Evolutionary conservation across 345 rosid genomes (phyloP), one percentile per base, ranked within the genome.

Genomic region (Eucalyptus guilfoylei): DNA sequence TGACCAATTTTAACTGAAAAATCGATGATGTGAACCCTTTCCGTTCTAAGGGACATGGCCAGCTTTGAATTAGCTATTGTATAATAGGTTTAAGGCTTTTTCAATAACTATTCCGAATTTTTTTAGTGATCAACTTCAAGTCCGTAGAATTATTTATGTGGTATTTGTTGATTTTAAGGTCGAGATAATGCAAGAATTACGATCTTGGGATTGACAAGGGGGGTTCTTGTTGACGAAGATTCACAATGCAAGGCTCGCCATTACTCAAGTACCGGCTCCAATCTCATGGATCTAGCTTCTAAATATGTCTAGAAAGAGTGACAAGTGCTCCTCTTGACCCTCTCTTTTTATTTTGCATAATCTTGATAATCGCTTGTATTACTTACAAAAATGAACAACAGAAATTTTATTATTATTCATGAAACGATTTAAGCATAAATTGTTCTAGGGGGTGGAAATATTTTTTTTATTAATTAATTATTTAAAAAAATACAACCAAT

Each of bases 41-140:
- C 26, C 26, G 0, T 52, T 52, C 0, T 21, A 1, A 52, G 10
- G 0, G 58, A 52, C 1, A 21, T 52, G 58, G 1, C 11, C 6
- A 0, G 5, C 11, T 15, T 34, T 67, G 23, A n/a, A 67, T 67
- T 32, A 1, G 10, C 4, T 64, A 11, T 5, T 1, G 8, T 34
- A 2, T 6, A 19, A 34, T 72, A 72, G 2, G 2, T 72, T 72
- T 5, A 10, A 6, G 7, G 5, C 1, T 2, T 69, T 15, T 32
- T 69, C 1, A 10, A 32, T 19, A 69, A 67, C 2, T 4, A 67
- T n/a, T 17, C 40, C 2, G 3, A n/a, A 67, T 1, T 0, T 67
- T n/a, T 64, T 64, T 64, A 1, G 11, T 5, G 11, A n/a, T 67
- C 23, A 8, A n/a, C 1, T 32, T 64, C 2, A 32, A 32, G 23